Conservation (phyloP, 2,329 filamentous ascomycete species). For the Zymoseptoria pseudotritici region DNA sequence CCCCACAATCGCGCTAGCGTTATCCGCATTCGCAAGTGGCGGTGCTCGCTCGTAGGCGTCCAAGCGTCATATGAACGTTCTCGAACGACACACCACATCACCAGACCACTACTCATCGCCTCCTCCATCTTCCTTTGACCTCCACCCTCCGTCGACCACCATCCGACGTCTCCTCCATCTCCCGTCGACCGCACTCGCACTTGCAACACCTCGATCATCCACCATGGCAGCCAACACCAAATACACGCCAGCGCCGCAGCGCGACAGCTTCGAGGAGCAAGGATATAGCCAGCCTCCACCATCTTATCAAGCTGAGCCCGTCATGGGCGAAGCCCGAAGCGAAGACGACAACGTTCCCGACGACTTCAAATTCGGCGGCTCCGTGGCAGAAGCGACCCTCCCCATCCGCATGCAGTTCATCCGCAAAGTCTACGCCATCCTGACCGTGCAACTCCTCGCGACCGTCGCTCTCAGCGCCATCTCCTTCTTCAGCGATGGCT, state of each 20-base stretch:
- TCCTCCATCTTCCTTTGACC: neutral
- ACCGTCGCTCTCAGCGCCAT: conserved; percentile 74
- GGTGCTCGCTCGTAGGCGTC: neutral
- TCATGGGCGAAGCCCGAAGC: conserved; percentile 59
- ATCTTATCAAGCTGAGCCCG: conserved; percentile 60
- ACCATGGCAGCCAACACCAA: conserved; percentile 70
- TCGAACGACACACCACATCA: neutral
- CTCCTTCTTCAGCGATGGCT: conserved; percentile 74
- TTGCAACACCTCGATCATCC: neutral
- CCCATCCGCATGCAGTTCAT: conserved; percentile 78
- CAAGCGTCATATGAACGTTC: neutral
- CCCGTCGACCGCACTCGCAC: neutral
- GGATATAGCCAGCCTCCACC: conserved; percentile 57
- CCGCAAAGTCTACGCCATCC: conserved; percentile 88
- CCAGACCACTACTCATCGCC: neutral
- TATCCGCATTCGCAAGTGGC: neutral
- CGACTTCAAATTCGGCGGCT: conserved; percentile 98
- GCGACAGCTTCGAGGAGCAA: conserved; percentile 77
- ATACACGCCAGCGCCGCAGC: conserved; percentile 75
- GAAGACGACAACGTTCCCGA: conserved; percentile 91
- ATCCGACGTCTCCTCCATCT: neutral
- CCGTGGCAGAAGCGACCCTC: conserved; percentile 84
- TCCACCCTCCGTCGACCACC: neutral
- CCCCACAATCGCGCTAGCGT: neutral
- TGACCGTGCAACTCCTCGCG: conserved; percentile 86